Conservation (phyloP, 169 alveolate genomes). For the Babesia caballi region DNA sequence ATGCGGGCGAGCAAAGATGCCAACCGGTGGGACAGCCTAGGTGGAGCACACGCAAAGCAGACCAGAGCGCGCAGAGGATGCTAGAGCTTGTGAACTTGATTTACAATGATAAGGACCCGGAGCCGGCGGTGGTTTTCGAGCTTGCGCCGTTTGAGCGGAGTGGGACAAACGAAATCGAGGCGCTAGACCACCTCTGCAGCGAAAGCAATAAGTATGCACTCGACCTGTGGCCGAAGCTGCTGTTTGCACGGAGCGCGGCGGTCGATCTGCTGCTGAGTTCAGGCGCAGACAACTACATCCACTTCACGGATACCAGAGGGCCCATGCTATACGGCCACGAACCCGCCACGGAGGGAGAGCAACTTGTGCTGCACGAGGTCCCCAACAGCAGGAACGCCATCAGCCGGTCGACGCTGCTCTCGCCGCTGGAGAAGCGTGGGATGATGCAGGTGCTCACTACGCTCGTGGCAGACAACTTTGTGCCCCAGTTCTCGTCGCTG, state of each 20-base stretch:
- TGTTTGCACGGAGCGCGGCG: conserved; percentile 19
- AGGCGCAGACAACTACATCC: conserved; percentile 42
- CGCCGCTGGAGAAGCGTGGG: conserved; percentile 40
- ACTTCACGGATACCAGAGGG: conserved; percentile 32
- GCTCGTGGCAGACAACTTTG: neutral
- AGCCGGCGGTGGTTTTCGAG: neutral
- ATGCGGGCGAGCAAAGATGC: neutral
- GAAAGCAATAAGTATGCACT: conserved; percentile 25
- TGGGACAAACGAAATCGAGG: neutral
- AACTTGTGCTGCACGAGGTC: neutral
- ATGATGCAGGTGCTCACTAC: conserved; percentile 15
- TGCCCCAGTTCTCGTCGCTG: conserved; percentile 17
- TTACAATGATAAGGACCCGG: neutral
- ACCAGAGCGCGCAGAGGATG: neutral
- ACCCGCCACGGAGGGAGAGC: neutral
- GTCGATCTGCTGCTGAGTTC: conserved; percentile 37
- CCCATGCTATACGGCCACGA: conserved; percentile 24
- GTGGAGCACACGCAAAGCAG: neutral
- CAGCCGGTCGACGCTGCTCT: conserved; percentile 19
- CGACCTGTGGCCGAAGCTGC: conserved; percentile 63
- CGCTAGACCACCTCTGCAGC: conserved; percentile 1
- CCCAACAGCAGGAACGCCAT: conserved; percentile 30
- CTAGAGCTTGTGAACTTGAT: neutral
- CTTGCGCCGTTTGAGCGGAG: conserved; percentile 1
- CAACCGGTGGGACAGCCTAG: neutral